Percentiles rank a stretch among this genome's conserved stretches.
Conservation (phyloP, 345 rosid species). For the Arabis hirsuta region DNA sequence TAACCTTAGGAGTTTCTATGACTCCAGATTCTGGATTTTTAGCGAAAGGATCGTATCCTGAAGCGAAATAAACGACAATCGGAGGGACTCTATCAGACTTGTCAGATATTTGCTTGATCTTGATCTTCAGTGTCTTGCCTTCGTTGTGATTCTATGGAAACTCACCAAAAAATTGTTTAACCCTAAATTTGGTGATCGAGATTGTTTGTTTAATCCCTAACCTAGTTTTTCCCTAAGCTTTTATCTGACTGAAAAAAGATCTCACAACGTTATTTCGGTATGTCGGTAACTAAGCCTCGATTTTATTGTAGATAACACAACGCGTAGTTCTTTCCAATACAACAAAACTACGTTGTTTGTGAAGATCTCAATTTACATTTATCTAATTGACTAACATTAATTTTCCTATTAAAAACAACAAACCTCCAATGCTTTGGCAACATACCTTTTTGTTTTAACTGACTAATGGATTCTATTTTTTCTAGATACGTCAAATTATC, state of each 20-base stretch:
- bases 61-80: constrained; percentile 76
- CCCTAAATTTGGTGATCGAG: constrained; percentile 25
- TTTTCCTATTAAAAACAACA: too few species aligned
- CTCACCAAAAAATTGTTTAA: not conserved
- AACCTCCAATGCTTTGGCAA: too few species aligned
- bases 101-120: constrained; percentile 48
- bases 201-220: not conserved
- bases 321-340: constrained; percentile 1
- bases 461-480: too few species aligned
- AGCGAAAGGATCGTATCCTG: constrained; percentile 58
- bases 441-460: too few species aligned
- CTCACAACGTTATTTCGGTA: not conserved
- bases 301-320: not conserved
- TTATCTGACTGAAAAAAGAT: not conserved
- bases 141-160: constrained; percentile 4
- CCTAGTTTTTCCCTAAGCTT: not conserved
- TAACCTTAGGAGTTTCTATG: constrained; percentile 40
- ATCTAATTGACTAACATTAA: too few species aligned
- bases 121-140: constrained; percentile 40
- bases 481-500: too few species aligned
- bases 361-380: too few species aligned
- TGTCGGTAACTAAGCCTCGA: not conserved
- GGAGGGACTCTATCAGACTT: constrained; percentile 58
- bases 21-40: not conserved
- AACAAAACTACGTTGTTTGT: not conserved